A percentile compares a stretch with the other conserved stretches of the same genome.
phyloP scores from a whole-genome alignment of 495 filamentous ascomycete genomes.

The Podospora comata region DNA sequence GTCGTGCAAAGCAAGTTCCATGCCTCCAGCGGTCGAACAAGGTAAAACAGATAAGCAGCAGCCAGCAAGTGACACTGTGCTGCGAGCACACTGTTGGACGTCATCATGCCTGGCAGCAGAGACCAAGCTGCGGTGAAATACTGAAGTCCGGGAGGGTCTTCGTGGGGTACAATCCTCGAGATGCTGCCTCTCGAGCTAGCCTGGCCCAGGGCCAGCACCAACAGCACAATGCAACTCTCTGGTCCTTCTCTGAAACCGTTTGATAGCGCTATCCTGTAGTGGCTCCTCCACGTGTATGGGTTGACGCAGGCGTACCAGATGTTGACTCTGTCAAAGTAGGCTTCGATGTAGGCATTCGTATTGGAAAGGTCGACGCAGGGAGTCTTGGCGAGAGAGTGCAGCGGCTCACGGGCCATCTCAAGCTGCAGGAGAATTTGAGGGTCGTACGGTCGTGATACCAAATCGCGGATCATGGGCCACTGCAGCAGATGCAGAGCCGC shows the following conservation, averaged over 20 bases:
- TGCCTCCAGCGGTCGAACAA: constrained; percentile 75
- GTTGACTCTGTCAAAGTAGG: constrained; percentile 77
- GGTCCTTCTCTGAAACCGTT: constrained; percentile 71
- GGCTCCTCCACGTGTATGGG: constrained; percentile 74
- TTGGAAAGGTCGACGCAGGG: constrained; percentile 68
- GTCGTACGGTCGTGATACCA: constrained; percentile 72
- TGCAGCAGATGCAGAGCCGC: constrained; percentile 74
- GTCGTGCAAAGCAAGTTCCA: constrained; percentile 77
- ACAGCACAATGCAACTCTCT: constrained; percentile 77
- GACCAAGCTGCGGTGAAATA: constrained; percentile 80
- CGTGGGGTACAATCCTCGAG: constrained; percentile 63
- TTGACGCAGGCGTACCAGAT: constrained; percentile 85
- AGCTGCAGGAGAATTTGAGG: constrained; percentile 75
- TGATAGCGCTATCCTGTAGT: constrained; percentile 68
- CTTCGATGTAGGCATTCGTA: constrained; percentile 67
- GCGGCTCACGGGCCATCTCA: constrained; percentile 74
- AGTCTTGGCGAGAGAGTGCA: constrained; percentile 60
- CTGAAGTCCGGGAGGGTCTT: constrained; percentile 70
- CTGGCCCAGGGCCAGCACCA: constrained; percentile 73
- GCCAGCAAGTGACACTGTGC: constrained; percentile 77
- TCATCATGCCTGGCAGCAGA: constrained; percentile 73
- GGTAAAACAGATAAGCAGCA: constrained; percentile 76
- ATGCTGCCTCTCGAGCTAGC: constrained; percentile 70
- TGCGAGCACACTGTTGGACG: constrained; percentile 68
- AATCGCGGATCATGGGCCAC: constrained; percentile 73